A percentile compares a stretch with the other conserved stretches of the same genome.
phyloP scores from a whole-genome alignment of 805 yeast genomes.

The Priceomyces medius region DNA sequence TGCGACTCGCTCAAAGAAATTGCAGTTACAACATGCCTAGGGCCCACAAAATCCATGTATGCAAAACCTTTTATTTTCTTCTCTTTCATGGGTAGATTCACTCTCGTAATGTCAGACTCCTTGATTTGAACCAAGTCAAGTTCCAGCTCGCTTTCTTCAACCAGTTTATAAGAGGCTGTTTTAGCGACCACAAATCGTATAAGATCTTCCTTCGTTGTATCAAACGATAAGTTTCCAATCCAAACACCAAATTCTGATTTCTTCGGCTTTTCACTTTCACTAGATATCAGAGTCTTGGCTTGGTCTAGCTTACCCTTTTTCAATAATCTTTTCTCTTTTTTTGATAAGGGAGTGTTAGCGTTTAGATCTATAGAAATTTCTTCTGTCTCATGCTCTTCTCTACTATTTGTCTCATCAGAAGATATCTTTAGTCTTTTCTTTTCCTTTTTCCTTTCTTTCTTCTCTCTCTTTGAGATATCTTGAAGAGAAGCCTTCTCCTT shows the following conservation, averaged over 20 bases:
- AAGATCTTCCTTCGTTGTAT: constrained; percentile 75
- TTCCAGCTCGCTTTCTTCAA: constrained; percentile 21
- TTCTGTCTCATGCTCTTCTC: constrained; percentile 21
- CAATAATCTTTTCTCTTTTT: constrained; percentile 82
- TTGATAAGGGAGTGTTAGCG: constrained; percentile 80
- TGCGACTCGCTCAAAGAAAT: constrained; percentile 67
- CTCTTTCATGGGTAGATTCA: constrained; percentile 76
- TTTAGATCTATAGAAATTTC: constrained; percentile 69
- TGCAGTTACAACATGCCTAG: constrained; percentile 59
- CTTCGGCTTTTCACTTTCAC: constrained; percentile 32
- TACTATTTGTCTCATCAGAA: constrained; percentile 3
- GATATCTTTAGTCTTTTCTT: constrained; percentile 9
- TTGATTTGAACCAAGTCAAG: constrained; percentile 33
- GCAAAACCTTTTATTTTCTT: constrained; percentile 84
- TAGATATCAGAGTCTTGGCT: constrained; percentile 49
- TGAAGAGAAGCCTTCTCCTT: background rate
- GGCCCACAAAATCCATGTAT: constrained; percentile 73
- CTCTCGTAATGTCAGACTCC: constrained; percentile 64
- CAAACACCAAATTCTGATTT: constrained; percentile 75
- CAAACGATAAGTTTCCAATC: constrained; percentile 91
- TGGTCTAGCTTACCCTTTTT: constrained; percentile 77
- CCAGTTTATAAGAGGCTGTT: constrained; percentile 35
- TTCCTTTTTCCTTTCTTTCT: constrained; percentile 23
- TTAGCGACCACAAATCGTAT: constrained; percentile 61
- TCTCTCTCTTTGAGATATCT: constrained; percentile 17